Evolutionary conservation across 306 rosid genomes (phyloP).

Genomic region (Trifolium subterraneum): DNA sequence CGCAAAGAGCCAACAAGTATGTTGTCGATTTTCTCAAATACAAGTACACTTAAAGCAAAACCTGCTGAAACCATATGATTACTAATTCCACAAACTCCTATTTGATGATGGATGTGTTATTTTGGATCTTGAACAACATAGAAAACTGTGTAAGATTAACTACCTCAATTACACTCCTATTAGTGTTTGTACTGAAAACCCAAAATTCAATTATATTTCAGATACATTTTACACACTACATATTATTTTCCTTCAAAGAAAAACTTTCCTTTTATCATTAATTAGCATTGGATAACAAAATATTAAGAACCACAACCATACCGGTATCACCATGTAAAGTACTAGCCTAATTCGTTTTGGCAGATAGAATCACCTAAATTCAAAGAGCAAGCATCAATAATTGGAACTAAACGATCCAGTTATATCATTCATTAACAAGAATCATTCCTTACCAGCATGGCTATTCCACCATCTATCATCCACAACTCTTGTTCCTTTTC

Average conservation of each 20-base stretch:
- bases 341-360: conserved; percentile 10
- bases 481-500: conserved; percentile 81
- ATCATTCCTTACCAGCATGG: conserved; percentile 72
- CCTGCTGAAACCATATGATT: not conserved
- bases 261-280: conserved; percentile 22
- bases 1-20: not conserved
- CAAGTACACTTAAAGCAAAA: not conserved
- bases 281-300: conserved; percentile 23
- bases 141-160: not conserved
- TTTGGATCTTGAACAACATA: not conserved
- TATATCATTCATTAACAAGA: conserved; percentile 37
- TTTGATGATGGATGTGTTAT: not conserved
- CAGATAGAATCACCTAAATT: conserved; percentile 29
- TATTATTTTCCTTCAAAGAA: not conserved
- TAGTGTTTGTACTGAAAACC: not conserved
- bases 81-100: not conserved
- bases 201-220: not conserved
- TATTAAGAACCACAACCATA: conserved; percentile 19
- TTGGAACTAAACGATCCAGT: conserved; percentile 22
- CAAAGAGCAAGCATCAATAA: conserved; percentile 34
- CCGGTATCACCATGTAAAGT: not conserved
- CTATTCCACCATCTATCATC: conserved; percentile 77
- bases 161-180: not conserved
- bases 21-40: not conserved
- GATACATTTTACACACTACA: not conserved